Evolutionary conservation across 2,329 filamentous ascomycete species (phyloP).

Genomic region (Mycosphaerella sp.): DNA sequence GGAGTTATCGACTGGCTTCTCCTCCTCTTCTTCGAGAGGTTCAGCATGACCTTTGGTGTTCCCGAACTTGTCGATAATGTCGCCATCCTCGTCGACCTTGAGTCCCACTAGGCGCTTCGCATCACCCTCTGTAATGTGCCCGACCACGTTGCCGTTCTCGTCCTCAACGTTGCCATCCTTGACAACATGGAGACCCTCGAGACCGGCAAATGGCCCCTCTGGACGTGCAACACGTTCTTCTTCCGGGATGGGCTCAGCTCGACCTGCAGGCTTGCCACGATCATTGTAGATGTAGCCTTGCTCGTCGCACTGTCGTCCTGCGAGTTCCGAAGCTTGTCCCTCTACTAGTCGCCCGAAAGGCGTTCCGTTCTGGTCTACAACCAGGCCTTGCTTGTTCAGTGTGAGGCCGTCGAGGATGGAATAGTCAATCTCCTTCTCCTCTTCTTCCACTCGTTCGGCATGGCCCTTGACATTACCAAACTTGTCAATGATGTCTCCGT

Average conservation of each 20-base stretch:
- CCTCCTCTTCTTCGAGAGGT: constrained; percentile 43
- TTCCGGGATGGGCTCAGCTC: constrained; percentile 53
- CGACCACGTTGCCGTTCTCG: constrained; percentile 71
- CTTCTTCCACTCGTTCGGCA: constrained; percentile 50
- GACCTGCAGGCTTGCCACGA: constrained; percentile 51
- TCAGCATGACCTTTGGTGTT: constrained; percentile 59
- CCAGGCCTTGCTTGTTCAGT: constrained; percentile 54
- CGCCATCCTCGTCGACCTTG: constrained; percentile 72
- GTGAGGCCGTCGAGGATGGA: constrained; percentile 49
- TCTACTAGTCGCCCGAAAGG: constrained; percentile 53
- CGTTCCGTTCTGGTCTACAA: constrained; percentile 49
- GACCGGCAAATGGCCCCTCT: constrained; percentile 64
- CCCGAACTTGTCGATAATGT: constrained; percentile 69
- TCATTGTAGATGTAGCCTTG: constrained; percentile 53
- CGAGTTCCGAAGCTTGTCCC: constrained; percentile 51
- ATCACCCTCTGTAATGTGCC: constrained; percentile 64
- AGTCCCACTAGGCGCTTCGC: constrained; percentile 66
- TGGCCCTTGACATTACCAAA: constrained; percentile 57
- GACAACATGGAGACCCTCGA: constrained; percentile 57
- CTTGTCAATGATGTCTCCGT: constrained; percentile 57
- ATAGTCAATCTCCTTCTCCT: constrained; percentile 41
- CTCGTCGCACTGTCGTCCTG: constrained; percentile 50
- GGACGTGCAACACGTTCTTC: constrained; percentile 50
- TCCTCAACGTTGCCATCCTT: constrained; percentile 70
- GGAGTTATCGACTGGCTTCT: constrained; percentile 44